Base-by-base conservation (phyloP, 2,329 filamentous ascomycete genomes). In the Trichoderma arundinaceum region DNA sequence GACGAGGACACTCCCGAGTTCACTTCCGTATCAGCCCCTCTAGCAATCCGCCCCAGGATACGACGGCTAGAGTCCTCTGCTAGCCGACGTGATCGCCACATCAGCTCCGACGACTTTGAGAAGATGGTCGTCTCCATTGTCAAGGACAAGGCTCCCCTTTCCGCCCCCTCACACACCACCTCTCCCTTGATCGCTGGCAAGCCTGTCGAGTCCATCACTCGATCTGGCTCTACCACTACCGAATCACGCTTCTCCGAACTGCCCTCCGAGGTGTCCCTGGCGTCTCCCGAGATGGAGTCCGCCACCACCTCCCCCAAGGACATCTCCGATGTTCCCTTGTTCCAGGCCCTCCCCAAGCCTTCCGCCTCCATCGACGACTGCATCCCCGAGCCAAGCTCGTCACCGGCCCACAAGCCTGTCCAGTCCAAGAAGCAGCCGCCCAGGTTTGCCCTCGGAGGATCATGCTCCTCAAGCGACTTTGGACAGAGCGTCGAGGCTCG, bases 71-170 rank as follows among this genome's bases (percentile, higher is more conserved):
- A 94, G 75, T 94, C 90, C 10, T 88, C 84, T 73, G 86, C 86
- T 35, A 84, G 86, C 75, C 89, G 86, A 76, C 86, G 91, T 67
- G 91, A 89, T 74, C 90, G 92, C 74, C 94, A 97, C 79, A 94
- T 97, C 71, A 96, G 93, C n/a, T 92, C 94, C 7, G 86, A 92
- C 73, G 92, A 95, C 72, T 84, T 98, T 35, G 92, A 97, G 78
- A 96, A 96, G 81, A 96, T 98, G 86, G 92, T 97, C 48, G 88
- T 91, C 65, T 92, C 90, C 44, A 97, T 97, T 64, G 95, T 97
- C 75, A 92, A 96, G 77, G 90, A 95, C 78, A 92, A 92, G 77
- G 84, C 82, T 59, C 86, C 82, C 71, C 77, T 88, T 8, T 82
- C 84, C 17, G 77, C 77, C 33, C 77, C 77, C 49, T 71, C 72